Percentiles rank a stretch among this genome's conserved stretches.
Evolutionary conservation across 257 asterid genomes (phyloP).

Genomic region (Rubia yunnanensis): DNA sequence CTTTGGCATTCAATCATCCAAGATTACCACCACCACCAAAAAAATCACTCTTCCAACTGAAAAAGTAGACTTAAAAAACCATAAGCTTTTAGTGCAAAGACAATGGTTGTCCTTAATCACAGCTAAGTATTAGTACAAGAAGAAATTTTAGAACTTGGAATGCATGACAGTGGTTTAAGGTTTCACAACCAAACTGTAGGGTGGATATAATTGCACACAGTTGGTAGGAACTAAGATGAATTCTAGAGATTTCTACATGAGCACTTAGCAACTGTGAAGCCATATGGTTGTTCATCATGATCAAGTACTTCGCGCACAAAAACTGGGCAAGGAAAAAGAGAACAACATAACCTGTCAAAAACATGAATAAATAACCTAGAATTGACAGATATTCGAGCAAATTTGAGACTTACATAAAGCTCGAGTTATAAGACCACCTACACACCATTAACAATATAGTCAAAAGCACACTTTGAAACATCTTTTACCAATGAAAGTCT

Average conservation of each 20-base stretch:
- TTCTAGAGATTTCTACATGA: conserved; percentile 42
- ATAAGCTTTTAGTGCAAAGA: neutral
- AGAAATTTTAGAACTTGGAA: conserved; percentile 47
- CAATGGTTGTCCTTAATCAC: neutral
- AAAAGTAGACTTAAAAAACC: neutral
- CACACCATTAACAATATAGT: conserved; percentile 22
- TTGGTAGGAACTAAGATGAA: conserved; percentile 71
- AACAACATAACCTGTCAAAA: neutral
- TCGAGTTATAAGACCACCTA: conserved; percentile 73
- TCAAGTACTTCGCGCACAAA: conserved; percentile 78
- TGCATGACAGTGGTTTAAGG: conserved; percentile 68
- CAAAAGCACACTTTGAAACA: conserved; percentile 19
- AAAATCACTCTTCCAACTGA: conserved; percentile 81
- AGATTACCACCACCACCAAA: conserved; percentile 47
- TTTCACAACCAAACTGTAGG: conserved; percentile 82
- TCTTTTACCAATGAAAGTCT: too few relatives aligned
- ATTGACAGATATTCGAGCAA: conserved; percentile 9
- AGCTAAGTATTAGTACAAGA: neutral
- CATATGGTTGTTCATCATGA: conserved; percentile 84
- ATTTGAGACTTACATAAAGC: conserved; percentile 61
- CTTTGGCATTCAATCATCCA: too few relatives aligned
- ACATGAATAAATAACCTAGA: conserved; percentile 1
- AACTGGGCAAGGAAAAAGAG: conserved; percentile 30
- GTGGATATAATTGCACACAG: conserved; percentile 62
- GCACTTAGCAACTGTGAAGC: conserved; percentile 51